Conservation (phyloP, 2,329 filamentous ascomycete genomes). For the Pestalotiopsis sp. region DNA sequence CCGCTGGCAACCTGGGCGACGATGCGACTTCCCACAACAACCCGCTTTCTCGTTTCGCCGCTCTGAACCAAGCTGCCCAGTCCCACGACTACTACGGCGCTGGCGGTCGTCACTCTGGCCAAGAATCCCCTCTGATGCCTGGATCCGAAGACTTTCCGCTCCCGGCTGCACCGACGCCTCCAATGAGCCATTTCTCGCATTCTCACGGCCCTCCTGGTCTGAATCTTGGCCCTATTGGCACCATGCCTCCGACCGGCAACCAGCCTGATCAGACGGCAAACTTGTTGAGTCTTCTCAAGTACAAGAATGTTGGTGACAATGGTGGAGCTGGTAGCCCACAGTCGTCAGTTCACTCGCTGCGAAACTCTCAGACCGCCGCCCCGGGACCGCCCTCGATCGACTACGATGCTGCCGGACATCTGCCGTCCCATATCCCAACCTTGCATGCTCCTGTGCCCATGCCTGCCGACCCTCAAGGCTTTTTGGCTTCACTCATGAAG, state of each 20-base stretch:
- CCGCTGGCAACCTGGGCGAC: constrained; percentile 16
- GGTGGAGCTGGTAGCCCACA: constrained; percentile 15
- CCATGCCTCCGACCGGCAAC: constrained; percentile 32
- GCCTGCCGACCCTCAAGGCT: constrained; percentile 55
- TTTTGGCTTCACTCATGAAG: constrained; percentile 62
- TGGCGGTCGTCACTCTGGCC: constrained; percentile 26
- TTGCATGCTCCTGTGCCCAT: constrained; percentile 60
- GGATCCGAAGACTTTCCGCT: constrained; percentile 34
- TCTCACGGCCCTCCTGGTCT: constrained; percentile 36
- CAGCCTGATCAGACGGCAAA: constrained; percentile 51
- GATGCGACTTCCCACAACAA: constrained; percentile 22
- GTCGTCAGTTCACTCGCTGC: constrained; percentile 28
- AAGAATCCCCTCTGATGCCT: constrained; percentile 27
- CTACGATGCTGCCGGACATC: constrained; percentile 15
- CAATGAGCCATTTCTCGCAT: constrained; percentile 37
- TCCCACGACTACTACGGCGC: constrained; percentile 20
- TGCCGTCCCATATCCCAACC: constrained; percentile 31
- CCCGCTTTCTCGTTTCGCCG: constrained; percentile 30
- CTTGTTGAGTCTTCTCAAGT: constrained; percentile 63
- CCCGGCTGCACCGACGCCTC: constrained; percentile 48
- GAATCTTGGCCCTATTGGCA: constrained; percentile 53
- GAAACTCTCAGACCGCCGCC: constrained; percentile 27
- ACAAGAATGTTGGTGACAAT: constrained; percentile 35
- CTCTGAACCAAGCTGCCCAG: constrained; percentile 27
- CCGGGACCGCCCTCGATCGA: constrained; percentile 22